phyloP scores from a whole-genome alignment of 1,139 yeast genomes.

The Hemisphaericaspora xylanilytica region DNA sequence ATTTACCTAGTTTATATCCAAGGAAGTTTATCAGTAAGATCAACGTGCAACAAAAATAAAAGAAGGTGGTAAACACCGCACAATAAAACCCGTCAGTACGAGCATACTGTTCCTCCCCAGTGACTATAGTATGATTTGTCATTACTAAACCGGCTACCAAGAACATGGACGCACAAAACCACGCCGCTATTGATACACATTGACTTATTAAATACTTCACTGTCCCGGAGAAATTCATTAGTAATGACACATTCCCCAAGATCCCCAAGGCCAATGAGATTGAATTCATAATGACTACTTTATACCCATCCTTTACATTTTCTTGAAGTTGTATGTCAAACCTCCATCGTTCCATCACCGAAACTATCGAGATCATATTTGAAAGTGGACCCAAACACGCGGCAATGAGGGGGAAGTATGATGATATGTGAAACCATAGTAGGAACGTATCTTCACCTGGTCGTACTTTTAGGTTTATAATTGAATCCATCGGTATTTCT shows the following conservation, averaged over 20 bases:
- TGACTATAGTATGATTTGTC: conserved; percentile 20
- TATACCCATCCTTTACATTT: conserved; percentile 33
- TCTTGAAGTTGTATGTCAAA: conserved; percentile 22
- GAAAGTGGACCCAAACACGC: conserved; percentile 80
- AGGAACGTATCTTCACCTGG: conserved; percentile 52
- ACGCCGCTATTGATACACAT: conserved; percentile 56
- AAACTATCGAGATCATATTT: conserved; percentile 67
- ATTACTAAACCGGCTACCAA: conserved; percentile 49
- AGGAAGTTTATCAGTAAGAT: conserved; percentile 55
- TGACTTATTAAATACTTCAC: conserved; percentile 60
- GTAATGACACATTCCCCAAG: conserved; percentile 60
- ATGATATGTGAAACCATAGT: conserved; percentile 60
- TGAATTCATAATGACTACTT: conserved; percentile 53
- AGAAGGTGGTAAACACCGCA: conserved; percentile 60
- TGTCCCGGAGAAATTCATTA: conserved; percentile 63
- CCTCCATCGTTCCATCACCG: conserved; percentile 73
- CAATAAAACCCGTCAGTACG: conserved; percentile 74
- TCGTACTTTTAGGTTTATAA: conserved; percentile 29
- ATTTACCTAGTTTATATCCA: conserved; percentile 58
- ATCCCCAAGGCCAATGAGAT: conserved; percentile 63
- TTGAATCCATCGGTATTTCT: conserved; percentile 33
- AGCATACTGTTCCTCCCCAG: conserved; percentile 15
- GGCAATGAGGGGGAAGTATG: conserved; percentile 68
- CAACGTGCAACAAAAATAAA: conserved; percentile 57
- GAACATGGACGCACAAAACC: conserved; percentile 56